Conservation (phyloP, 768 basidiomycete species). For the Leccinum boreale region DNA sequence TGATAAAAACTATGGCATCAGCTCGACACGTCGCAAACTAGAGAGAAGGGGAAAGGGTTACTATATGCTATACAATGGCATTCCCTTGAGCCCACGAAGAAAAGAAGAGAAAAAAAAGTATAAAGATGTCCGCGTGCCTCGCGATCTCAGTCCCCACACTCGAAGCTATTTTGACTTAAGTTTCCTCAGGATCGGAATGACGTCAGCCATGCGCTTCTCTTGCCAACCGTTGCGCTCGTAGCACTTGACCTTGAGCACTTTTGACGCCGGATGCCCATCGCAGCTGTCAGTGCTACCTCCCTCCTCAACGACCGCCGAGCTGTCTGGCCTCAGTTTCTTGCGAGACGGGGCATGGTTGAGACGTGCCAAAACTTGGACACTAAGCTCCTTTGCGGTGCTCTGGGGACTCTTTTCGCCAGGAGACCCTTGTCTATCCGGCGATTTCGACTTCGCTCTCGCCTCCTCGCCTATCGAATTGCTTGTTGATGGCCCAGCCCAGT, state of each 20-base stretch:
- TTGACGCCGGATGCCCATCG: neutral
- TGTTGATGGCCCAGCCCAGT: slow-evolving; percentile 23
- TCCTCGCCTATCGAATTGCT: neutral
- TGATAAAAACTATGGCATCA: neutral
- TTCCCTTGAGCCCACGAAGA: neutral
- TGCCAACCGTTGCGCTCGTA: slow-evolving; percentile 14
- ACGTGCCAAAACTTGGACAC: neutral
- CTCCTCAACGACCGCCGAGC: neutral
- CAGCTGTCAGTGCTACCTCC: neutral
- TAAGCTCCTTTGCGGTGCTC: neutral
- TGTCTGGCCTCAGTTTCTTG: neutral
- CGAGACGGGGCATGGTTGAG: neutral
- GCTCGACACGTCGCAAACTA: neutral
- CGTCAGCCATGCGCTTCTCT: slow-evolving; percentile 25
- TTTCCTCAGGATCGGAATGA: slow-evolving; percentile 30
- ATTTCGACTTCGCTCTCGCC: neutral
- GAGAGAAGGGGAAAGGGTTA: neutral
- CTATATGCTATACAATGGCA: neutral
- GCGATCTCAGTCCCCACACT: neutral
- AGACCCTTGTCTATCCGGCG: neutral
- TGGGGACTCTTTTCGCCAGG: neutral
- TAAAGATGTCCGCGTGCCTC: neutral
- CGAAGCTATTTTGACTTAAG: slow-evolving; percentile 17
- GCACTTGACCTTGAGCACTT: slow-evolving; percentile 15
- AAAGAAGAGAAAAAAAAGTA: neutral